Evolutionary conservation across 345 rosid genomes (phyloP).

Genomic region (Passiflora organensis): DNA sequence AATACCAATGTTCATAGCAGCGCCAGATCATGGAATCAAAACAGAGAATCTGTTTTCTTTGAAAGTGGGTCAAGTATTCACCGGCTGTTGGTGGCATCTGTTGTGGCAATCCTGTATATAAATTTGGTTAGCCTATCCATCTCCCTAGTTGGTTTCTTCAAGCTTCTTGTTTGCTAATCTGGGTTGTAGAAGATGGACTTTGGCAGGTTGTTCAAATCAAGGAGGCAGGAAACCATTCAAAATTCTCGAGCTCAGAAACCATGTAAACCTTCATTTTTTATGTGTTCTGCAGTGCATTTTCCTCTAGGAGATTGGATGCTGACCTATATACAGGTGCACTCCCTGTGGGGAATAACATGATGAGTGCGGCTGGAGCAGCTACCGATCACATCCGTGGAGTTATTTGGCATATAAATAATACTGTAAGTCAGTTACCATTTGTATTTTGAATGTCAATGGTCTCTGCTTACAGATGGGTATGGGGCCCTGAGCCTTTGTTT

Average conservation of each 20-base stretch:
- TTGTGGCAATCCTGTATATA: slow-evolving; percentile 75
- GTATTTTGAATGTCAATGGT: not conserved
- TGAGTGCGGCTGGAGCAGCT: slow-evolving; percentile 95
- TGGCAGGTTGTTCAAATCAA: slow-evolving; percentile 26
- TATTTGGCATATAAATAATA: slow-evolving; percentile 59
- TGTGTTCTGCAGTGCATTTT: too few species aligned
- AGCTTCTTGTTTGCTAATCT: not conserved
- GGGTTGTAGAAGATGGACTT: slow-evolving; percentile 23
- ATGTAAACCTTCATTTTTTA: too few species aligned
- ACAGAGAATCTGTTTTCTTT: slow-evolving; percentile 81
- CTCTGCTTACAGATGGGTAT: slow-evolving; percentile 5
- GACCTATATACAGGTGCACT: slow-evolving; percentile 51
- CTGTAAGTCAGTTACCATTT: slow-evolving; percentile 40
- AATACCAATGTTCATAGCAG: too few species aligned
- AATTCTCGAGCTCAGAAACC: slow-evolving; percentile 11
- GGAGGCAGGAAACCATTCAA: slow-evolving; percentile 19
- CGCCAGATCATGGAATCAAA: too few species aligned
- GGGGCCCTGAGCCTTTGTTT: slow-evolving; percentile 9
- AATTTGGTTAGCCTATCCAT: slow-evolving; percentile 52
- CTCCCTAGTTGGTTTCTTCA: not conserved
- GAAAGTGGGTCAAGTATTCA: slow-evolving; percentile 84
- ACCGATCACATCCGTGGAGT: slow-evolving; percentile 77
- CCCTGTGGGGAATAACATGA: slow-evolving; percentile 73
- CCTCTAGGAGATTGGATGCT: too few species aligned
- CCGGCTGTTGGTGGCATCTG: slow-evolving; percentile 95